Evolutionary conservation across 78 protist species (phyloP).

Genomic region (Emiliania huxleyi): DNA sequence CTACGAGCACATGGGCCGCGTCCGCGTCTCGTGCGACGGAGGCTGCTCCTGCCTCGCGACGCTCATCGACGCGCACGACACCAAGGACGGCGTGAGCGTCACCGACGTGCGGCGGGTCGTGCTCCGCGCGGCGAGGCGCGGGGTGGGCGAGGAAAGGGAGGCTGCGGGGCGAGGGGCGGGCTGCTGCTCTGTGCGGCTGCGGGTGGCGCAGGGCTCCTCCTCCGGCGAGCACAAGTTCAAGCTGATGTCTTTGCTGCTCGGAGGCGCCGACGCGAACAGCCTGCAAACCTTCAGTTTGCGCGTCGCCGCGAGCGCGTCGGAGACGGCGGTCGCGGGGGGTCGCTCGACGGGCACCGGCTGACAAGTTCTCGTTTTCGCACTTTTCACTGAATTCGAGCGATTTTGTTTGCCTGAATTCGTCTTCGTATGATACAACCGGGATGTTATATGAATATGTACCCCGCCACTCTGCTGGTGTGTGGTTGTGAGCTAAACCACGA

Average conservation of each 20-base stretch:
- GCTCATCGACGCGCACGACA: neutral
- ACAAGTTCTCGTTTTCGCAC: too few relatives aligned
- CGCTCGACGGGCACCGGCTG: too few relatives aligned
- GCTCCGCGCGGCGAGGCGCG: neutral
- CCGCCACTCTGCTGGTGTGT: too few relatives aligned
- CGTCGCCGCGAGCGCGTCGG: neutral
- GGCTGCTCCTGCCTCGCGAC: neutral
- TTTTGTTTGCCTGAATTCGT: too few relatives aligned
- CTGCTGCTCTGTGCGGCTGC: neutral
- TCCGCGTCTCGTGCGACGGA: neutral
- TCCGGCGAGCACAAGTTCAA: slow-evolving; percentile 9
- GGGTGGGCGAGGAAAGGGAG: neutral
- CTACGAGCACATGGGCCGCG: neutral
- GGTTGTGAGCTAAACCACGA: too few relatives aligned
- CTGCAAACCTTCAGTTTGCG: neutral
- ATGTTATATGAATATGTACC: too few relatives aligned
- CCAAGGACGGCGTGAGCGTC: neutral
- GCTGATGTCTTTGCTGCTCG: neutral
- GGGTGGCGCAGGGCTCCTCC: neutral
- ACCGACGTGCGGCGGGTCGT: neutral
- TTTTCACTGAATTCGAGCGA: too few relatives aligned
- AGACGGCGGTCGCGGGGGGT: too few relatives aligned
- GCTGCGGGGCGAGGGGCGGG: too few relatives aligned
- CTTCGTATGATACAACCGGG: too few relatives aligned
- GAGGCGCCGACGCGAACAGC: neutral